Evolutionary conservation across 2,329 filamentous ascomycete genomes (phyloP), one percentile per base, ranked within the genome.

Genomic region (Aspergillus sp.): DNA sequence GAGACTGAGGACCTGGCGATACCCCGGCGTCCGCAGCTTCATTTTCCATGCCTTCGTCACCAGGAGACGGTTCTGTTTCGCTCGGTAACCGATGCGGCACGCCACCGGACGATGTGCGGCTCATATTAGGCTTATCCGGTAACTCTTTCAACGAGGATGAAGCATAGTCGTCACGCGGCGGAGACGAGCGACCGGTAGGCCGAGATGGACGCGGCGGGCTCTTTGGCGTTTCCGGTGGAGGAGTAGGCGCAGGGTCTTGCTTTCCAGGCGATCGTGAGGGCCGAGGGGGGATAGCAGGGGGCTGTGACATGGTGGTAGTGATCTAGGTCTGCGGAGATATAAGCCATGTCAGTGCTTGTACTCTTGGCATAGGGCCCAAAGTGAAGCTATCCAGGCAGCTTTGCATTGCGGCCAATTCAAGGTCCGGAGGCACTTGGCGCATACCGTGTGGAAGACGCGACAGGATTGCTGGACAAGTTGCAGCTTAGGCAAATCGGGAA

Each of bases 31-130:
- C 59, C 31, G 76, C 64, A 49, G 75, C 80, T 32, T 76, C 84
- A 62, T 95, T 95, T 64, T 95, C 89, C 45, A 71, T 77, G 41
- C 89, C 89, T 64, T 95, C 89, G 55, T 95, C 80, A 36, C 89
- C 89, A 34, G 94, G 72, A 1, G 82, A 82, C 11, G 89, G 89
- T 54, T 95, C 73, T 20, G 75, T 74, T 35, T 94, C 84, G 53
- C 84, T 93, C 30, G 77, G 74, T 22, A 82, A 76, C 31, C 85
- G 81, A 51, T 61, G 42, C 47, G 61, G 50, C 47, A 54, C 37
- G 24, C 63, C 59, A 27, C 55, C 53, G 15, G 58, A 59, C 26
- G 43, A 42, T 8, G 53, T 52, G 11, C 53, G 56, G 36, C 37
- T 44, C 34, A 59, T 32, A 27, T 45, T 47, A 15, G 48, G 47